Conservation (phyloP, 495 filamentous ascomycete species). For the Aspergillus diversus region DNA sequence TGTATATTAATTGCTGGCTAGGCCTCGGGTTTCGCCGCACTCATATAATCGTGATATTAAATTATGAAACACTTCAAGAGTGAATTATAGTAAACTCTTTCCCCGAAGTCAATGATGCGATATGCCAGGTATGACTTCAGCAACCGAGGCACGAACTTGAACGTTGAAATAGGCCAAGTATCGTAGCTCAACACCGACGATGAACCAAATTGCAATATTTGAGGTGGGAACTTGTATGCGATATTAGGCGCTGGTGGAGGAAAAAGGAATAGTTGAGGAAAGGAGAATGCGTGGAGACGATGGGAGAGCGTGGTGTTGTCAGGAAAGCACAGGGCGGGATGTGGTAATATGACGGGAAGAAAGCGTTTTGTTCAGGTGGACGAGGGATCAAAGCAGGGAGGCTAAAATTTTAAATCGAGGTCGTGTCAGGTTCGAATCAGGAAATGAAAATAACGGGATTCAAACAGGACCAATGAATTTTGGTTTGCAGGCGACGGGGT, state of each 20-base stretch:
- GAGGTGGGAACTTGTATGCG: neutral
- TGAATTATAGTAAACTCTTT: neutral
- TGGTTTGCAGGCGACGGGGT: conserved; percentile 24
- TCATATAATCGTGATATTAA: conserved; percentile 7
- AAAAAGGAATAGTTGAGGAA: conserved; percentile 3
- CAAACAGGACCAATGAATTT: conserved; percentile 19
- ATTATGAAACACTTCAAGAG: neutral
- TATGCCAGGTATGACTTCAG: neutral
- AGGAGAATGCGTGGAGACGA: conserved; percentile 12
- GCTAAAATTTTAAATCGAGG: conserved; percentile 12
- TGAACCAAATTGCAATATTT: neutral
- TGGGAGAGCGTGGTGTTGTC: conserved; percentile 1
- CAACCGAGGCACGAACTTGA: too few species aligned
- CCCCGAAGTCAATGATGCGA: neutral
- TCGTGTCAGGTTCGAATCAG: conserved; percentile 15
- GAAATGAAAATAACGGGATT: conserved; percentile 16
- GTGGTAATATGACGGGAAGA: conserved; percentile 24
- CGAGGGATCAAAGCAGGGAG: conserved; percentile 11
- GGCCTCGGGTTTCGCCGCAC: neutral
- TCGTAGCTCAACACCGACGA: neutral
- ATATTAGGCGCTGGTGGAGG: conserved; percentile 4
- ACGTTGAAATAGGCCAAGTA: neutral
- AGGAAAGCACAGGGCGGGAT: conserved; percentile 15
- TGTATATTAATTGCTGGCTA: neutral
- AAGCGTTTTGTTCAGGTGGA: conserved; percentile 16